Evolutionary conservation across 129 eudicot genomes (phyloP).

Genomic region (Chrysanthemum lavandulifolium): DNA sequence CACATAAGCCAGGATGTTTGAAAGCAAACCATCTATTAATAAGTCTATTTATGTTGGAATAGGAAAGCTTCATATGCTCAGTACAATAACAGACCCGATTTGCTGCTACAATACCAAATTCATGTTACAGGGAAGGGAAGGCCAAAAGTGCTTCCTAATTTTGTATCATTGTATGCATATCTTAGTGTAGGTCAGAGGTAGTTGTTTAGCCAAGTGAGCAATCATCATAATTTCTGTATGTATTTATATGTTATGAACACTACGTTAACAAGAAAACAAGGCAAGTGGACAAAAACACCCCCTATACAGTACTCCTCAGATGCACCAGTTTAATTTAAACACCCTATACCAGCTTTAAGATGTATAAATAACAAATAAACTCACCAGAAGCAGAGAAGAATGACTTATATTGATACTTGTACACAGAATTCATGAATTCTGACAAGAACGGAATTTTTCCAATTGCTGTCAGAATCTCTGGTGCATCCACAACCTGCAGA

Average conservation of each 20-base stretch:
- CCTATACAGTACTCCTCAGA: not conserved
- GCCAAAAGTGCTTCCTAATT: not conserved
- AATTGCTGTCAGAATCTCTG: conserved; percentile 72
- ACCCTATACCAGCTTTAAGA: not conserved
- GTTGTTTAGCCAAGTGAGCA: not conserved
- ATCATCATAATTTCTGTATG: not conserved
- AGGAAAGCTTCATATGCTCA: too few species aligned
- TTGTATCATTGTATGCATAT: not conserved
- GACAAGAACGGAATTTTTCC: conserved; percentile 68
- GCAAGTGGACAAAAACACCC: too few species aligned
- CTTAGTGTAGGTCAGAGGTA: not conserved
- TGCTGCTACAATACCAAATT: not conserved
- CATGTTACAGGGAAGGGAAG: not conserved
- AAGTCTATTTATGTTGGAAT: not conserved
- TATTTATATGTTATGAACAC: not conserved
- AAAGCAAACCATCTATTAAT: not conserved
- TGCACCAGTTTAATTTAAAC: not conserved
- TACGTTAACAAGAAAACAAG: too few species aligned
- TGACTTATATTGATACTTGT: conserved; percentile 66
- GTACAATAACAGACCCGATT: not conserved
- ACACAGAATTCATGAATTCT: conserved; percentile 69
- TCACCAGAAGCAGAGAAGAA: conserved; percentile 85
- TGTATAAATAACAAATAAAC: conserved; percentile 20
- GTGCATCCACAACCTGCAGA: conserved; percentile 73
- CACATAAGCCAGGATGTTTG: not conserved